Conservation (phyloP, 2,329 filamentous ascomycete species). For the Stromatinia cepivora region DNA sequence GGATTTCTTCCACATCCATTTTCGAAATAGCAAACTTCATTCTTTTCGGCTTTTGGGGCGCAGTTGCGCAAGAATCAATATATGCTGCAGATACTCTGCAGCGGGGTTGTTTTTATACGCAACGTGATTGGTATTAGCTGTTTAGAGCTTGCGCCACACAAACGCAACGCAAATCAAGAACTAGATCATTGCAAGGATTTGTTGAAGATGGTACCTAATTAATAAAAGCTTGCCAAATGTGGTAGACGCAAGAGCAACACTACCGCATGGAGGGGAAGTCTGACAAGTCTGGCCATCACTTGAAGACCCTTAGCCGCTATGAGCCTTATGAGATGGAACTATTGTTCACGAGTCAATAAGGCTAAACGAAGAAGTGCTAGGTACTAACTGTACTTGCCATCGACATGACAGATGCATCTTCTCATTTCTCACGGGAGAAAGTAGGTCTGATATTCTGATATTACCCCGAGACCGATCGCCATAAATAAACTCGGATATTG, state of each 20-base stretch:
- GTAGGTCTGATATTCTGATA: no score
- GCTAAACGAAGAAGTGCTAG: background rate
- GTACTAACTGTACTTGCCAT: background rate
- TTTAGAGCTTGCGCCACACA: conserved; percentile 15
- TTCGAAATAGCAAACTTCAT: conserved; percentile 11
- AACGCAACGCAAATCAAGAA: conserved; percentile 5
- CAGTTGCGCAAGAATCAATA: conserved; percentile 23
- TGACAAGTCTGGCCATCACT: conserved; percentile 1
- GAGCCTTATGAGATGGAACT: conserved; percentile 1
- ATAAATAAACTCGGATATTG: no score
- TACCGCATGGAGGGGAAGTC: conserved; percentile 10
- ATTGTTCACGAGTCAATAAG: background rate
- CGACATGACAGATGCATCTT: background rate
- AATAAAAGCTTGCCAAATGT: background rate
- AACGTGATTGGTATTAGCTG: conserved; percentile 1
- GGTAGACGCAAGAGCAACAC: conserved; percentile 6
- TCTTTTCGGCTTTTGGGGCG: conserved; percentile 1
- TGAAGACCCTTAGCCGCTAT: background rate
- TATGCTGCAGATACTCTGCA: conserved; percentile 13
- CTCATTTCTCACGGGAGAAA: background rate
- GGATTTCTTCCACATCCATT: background rate
- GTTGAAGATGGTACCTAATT: background rate
- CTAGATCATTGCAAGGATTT: background rate
- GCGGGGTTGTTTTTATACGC: conserved; percentile 21
- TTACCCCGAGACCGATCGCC: background rate